Conservation (phyloP, 1,284 basidiomycete genomes). For the Ustilago bromivora region DNA sequence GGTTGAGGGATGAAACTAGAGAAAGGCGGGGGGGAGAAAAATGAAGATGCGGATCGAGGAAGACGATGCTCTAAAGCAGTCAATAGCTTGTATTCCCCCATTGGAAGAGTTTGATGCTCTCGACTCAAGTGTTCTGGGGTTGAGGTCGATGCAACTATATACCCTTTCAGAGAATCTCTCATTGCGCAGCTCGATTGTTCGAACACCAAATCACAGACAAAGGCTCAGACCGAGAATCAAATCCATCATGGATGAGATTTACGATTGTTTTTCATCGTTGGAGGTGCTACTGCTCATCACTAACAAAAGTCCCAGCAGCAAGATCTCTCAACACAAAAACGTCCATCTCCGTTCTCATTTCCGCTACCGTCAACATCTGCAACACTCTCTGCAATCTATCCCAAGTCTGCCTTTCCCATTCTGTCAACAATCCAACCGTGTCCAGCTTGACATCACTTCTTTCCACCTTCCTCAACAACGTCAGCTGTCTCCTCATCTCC, state of each 20-base stretch:
- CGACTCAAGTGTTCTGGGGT: no score
- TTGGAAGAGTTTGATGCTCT: no score
- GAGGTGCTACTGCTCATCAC: slow-evolving; percentile 17
- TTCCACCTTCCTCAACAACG: slow-evolving; percentile 62
- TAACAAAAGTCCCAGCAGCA: slow-evolving; percentile 28
- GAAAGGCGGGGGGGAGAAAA: slow-evolving; percentile 71
- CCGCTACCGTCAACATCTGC: slow-evolving; percentile 53
- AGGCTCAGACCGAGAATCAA: background rate
- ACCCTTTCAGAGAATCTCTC: no score
- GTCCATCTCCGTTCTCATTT: slow-evolving; percentile 55
- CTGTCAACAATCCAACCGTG: slow-evolving; percentile 49
- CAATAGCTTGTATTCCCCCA: no score
- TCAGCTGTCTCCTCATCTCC: slow-evolving; percentile 53
- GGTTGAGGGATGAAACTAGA: slow-evolving; percentile 79
- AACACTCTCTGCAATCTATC: slow-evolving; percentile 40
- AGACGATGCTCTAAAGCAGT: background rate
- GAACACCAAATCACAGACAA: background rate
- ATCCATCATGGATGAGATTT: background rate
- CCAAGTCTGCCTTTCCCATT: slow-evolving; percentile 58
- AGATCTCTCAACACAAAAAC: slow-evolving; percentile 56
- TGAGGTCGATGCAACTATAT: no score
- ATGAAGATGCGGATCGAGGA: background rate
- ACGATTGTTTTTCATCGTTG: background rate
- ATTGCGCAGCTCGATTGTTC: no score
- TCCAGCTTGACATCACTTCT: slow-evolving; percentile 62